Evolutionary conservation across 2,329 filamentous ascomycete genomes (phyloP).

Genomic region (Chaetomium strumarium): DNA sequence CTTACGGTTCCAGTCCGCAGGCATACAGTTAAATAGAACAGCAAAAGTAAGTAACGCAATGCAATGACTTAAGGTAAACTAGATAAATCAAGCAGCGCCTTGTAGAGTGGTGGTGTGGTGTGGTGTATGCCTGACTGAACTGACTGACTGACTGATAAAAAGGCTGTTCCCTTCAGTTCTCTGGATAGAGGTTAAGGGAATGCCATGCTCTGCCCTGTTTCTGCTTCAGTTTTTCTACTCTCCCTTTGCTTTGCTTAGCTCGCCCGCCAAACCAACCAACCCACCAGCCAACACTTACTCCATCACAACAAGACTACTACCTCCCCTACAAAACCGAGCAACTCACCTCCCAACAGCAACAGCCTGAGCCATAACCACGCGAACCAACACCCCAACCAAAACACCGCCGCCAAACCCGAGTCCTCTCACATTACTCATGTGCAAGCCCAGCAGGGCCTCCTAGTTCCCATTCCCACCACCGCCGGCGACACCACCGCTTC

Average conservation of each 20-base stretch:
- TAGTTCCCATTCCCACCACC: constrained; percentile 62
- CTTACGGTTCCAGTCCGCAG: too few relatives aligned
- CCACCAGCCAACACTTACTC: too few relatives aligned
- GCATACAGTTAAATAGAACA: too few relatives aligned
- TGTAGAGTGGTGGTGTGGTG: too few relatives aligned
- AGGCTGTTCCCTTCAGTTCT: too few relatives aligned
- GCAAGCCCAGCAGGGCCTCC: constrained; percentile 26
- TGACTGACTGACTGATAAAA: too few relatives aligned
- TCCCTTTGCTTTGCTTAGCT: too few relatives aligned
- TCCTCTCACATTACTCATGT: constrained; percentile 12
- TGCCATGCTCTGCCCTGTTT: too few relatives aligned
- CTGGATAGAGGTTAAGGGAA: too few relatives aligned
- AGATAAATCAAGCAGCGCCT: constrained; percentile 1
- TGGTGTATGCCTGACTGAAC: neutral
- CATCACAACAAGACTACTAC: too few relatives aligned
- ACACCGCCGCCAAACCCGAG: neutral
- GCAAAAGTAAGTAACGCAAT: neutral
- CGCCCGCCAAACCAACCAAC: neutral
- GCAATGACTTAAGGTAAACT: constrained; percentile 3
- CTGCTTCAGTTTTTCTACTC: too few relatives aligned
- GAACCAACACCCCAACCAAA: constrained; percentile 19
- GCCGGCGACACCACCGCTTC: constrained; percentile 59
- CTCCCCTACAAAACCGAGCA: too few relatives aligned
- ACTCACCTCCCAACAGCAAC: constrained; percentile 7
- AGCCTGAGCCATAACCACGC: constrained; percentile 10